Conservation (phyloP, 495 filamentous ascomycete genomes). For the Podospora australis region DNA sequence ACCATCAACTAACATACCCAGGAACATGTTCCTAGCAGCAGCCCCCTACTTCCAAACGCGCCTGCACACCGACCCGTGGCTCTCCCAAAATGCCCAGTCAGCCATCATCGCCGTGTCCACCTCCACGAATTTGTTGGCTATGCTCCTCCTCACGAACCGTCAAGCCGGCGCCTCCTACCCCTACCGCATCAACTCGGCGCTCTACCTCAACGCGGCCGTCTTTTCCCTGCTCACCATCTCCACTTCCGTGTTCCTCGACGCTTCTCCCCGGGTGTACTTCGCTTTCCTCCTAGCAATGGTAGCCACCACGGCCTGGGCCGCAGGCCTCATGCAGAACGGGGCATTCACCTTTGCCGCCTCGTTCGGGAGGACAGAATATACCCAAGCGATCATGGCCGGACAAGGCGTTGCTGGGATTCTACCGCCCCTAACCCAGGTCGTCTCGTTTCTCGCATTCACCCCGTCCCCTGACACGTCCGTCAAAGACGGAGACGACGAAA, state of each 20-base stretch:
- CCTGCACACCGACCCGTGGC: slow-evolving; percentile 63
- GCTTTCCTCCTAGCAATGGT: slow-evolving; percentile 79
- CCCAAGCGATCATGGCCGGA: slow-evolving; percentile 92
- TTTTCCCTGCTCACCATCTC: slow-evolving; percentile 77
- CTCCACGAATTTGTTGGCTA: slow-evolving; percentile 66
- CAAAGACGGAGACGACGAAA: background rate
- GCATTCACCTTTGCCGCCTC: slow-evolving; percentile 85
- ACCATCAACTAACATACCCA: slow-evolving; percentile 32
- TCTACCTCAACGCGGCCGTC: slow-evolving; percentile 62
- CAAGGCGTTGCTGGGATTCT: slow-evolving; percentile 90
- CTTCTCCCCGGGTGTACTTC: slow-evolving; percentile 62
- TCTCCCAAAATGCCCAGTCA: slow-evolving; percentile 75
- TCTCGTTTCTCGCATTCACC: slow-evolving; percentile 71
- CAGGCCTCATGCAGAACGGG: slow-evolving; percentile 88
- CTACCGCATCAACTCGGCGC: slow-evolving; percentile 65
- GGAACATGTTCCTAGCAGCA: slow-evolving; percentile 98
- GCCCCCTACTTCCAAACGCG: slow-evolving; percentile 87
- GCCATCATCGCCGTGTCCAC: slow-evolving; percentile 83
- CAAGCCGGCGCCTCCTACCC: slow-evolving; percentile 80
- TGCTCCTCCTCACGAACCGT: slow-evolving; percentile 66
- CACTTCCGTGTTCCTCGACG: slow-evolving; percentile 56
- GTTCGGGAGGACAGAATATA: slow-evolving; percentile 79
- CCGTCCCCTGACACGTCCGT: slow-evolving; percentile 9
- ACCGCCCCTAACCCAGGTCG: slow-evolving; percentile 78
- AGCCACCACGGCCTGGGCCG: slow-evolving; percentile 65